These are phyloP conservation scores for Anthostomella pinea DNA, from an alignment of 2,329 filamentous ascomycete genomes.

Conservation along the genomic window DNA sequence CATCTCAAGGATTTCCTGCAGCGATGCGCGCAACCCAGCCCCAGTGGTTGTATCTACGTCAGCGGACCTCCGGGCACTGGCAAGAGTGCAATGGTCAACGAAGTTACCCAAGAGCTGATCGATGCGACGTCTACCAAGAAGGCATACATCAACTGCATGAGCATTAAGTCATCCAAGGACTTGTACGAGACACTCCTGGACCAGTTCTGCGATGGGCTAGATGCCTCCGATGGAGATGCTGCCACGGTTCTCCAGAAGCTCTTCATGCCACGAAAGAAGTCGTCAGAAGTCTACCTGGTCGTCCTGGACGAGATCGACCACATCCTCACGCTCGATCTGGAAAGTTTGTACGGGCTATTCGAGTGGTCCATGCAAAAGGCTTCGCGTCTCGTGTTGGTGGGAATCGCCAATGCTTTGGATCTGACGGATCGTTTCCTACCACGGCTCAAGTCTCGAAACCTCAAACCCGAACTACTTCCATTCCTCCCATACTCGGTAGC, in stretches of 20 bases:
- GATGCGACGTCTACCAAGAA: slow-evolving; percentile 57
- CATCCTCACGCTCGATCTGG: slow-evolving; percentile 81
- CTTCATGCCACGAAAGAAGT: slow-evolving; percentile 63
- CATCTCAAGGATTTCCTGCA: slow-evolving; percentile 70
- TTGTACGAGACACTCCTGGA: slow-evolving; percentile 78
- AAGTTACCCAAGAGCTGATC: slow-evolving; percentile 64
- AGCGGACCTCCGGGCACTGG: slow-evolving; percentile 95
- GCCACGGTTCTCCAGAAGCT: slow-evolving; percentile 65
- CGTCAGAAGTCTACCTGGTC: slow-evolving; percentile 67
- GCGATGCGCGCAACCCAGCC: slow-evolving; percentile 55
- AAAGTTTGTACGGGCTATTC: slow-evolving; percentile 89
- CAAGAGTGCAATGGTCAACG: slow-evolving; percentile 89
- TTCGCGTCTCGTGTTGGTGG: slow-evolving; percentile 79
- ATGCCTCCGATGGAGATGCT: slow-evolving; percentile 64
- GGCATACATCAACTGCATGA: slow-evolving; percentile 94
- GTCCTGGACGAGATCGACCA: slow-evolving; percentile 95
- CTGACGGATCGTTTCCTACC: slow-evolving; percentile 93
- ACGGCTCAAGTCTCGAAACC: slow-evolving; percentile 84
- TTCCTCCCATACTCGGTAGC: slow-evolving; percentile 88
- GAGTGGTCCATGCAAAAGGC: slow-evolving; percentile 87
- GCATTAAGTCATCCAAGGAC: slow-evolving; percentile 83
- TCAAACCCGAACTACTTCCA: slow-evolving; percentile 85
- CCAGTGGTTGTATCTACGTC: slow-evolving; percentile 84
- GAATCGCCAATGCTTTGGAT: slow-evolving; percentile 94
- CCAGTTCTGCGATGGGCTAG: slow-evolving; percentile 58